Base-by-base conservation (phyloP, 352 stramenopile species). In the Globisporangium sylvaticum region DNA sequence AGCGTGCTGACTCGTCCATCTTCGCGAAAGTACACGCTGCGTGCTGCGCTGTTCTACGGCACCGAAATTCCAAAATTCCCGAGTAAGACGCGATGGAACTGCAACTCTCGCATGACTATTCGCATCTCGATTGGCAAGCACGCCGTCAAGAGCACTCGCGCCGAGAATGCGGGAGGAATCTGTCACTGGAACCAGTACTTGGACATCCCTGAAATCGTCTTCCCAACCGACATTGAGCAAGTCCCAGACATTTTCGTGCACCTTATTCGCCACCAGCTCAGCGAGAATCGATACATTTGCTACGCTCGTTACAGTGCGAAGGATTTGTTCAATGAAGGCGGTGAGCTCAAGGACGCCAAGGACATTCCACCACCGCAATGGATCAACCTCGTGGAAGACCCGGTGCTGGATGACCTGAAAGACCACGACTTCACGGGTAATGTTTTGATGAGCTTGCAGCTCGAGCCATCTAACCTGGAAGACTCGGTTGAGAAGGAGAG, bases 371-470 rank as follows among this genome's bases (percentile, higher is more conserved):
- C 68, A 24, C 84, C 87, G 32, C 59, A 88, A 39, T 97, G 90
- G 90, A 66, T 95, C 46, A 78, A 71, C 1, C 69, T 97, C 0
- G 76, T 78, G 14, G 84, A 95, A 77, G 90, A 97, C 64, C 77
- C 83, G 22, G 86, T 90, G 0, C 68, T 96, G 31, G 77, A 96
- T 68, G 81, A 92, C 31, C 70, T 96, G 0, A 74, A 90, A 50
- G 85, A 95, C 64, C 80, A 91, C 54, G 80, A 92, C n/a, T 92
- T 95, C 62, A 88, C 84, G 0, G 90, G 89, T 22, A 95, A 90
- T 44, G 62, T 96, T 6, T 67, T 96, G 22, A 81, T 97, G 75
- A 91, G 89, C 44, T 37, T 96, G 53, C 78, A 77, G 3, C 71
- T 91, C 6, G 81, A 88, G 50, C 68, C 83, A 15, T 67, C 80